A percentile compares a stretch with the other conserved stretches of the same genome.
These are phyloP conservation scores for Lecanosticta acicola DNA, from an alignment of 2,329 filamentous ascomycete species.

Conservation along the genomic window DNA sequence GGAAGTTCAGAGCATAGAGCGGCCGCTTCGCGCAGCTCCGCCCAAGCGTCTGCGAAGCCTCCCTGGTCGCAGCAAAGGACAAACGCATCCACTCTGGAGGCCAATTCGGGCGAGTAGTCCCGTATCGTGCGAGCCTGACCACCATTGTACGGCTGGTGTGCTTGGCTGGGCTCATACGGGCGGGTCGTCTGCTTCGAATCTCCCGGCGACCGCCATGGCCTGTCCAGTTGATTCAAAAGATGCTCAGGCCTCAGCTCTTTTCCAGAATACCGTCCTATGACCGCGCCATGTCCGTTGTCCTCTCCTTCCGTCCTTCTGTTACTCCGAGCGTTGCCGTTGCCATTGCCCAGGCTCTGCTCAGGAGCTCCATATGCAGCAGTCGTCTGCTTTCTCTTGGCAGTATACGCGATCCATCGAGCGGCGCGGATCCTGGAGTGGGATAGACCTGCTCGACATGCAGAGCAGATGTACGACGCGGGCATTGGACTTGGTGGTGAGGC, in stretches of 20 bases:
- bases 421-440: neutral
- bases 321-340: neutral
- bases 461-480: constrained; percentile 4
- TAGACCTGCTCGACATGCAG: constrained; percentile 4
- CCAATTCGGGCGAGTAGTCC: too few species aligned
- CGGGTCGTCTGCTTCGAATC: neutral
- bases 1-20: neutral
- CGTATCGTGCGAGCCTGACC: too few species aligned
- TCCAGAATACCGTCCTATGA: constrained; percentile 20
- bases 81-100: too few species aligned
- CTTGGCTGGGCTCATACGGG: too few species aligned
- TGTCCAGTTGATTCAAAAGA: constrained; percentile 16
- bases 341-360: too few species aligned
- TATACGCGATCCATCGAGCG: neutral
- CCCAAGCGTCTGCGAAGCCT: neutral
- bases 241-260: constrained; percentile 18
- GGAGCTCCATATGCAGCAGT: neutral
- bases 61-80: neutral
- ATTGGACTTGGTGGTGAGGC: too few species aligned
- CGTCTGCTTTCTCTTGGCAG: neutral
- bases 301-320: neutral
- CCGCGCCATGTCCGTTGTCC: neutral
- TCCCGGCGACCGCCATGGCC: neutral
- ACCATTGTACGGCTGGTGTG: too few species aligned
- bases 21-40: neutral